phyloP scores from a whole-genome alignment of 257 asterid genomes.

The Gardenia jasminoides region DNA sequence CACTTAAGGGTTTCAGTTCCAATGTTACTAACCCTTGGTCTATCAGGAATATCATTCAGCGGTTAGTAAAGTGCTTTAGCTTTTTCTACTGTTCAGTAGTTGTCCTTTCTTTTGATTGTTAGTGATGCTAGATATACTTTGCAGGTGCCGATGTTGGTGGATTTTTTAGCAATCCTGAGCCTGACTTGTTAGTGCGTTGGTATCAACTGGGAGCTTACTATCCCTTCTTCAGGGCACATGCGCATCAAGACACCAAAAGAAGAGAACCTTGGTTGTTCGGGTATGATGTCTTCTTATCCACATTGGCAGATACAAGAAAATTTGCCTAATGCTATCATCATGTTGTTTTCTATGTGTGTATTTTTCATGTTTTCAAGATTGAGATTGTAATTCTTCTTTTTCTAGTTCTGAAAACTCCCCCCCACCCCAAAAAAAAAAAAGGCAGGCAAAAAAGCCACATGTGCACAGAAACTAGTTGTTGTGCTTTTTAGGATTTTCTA shows the following conservation, averaged over 20 bases:
- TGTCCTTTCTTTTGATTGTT: constrained; percentile 10
- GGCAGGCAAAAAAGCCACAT: background rate
- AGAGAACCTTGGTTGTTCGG: constrained; percentile 98
- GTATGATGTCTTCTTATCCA: constrained; percentile 44
- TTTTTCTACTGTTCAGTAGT: background rate
- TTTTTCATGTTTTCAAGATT: background rate
- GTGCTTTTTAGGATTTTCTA: background rate
- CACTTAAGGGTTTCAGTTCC: constrained; percentile 90
- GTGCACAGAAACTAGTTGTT: background rate
- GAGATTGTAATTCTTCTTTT: background rate
- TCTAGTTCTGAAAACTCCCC: background rate
- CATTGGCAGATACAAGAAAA: constrained; percentile 9
- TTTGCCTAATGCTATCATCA: background rate
- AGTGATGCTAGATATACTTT: constrained; percentile 18
- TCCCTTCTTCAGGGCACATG: constrained; percentile 97
- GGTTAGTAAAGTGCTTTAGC: constrained; percentile 47
- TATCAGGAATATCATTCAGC: constrained; percentile 81
- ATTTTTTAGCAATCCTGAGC: constrained; percentile 92
- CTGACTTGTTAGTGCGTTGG: constrained; percentile 93
- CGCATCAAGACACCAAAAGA: constrained; percentile 97
- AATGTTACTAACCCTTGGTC: constrained; percentile 89
- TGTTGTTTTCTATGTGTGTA: background rate
- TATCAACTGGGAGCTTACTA: constrained; percentile 97
- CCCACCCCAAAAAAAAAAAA: background rate
- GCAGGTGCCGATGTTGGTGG: constrained; percentile 99